Evolutionary conservation across 2,329 filamentous ascomycete genomes (phyloP).

Genomic region (Paradendryphiella salina): DNA sequence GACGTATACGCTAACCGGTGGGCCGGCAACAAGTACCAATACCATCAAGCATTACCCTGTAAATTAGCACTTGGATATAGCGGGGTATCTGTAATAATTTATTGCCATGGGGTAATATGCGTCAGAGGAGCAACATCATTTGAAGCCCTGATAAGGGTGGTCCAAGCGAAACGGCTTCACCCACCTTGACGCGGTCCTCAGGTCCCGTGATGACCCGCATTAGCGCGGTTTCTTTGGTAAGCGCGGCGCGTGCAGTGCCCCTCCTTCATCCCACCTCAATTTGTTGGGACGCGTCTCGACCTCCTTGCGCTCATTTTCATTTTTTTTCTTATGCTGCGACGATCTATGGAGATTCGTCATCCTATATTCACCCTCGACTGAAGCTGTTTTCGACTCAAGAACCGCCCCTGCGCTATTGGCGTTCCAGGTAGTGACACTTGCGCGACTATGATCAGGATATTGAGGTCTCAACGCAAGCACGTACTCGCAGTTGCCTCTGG

Average conservation of each 20-base stretch:
- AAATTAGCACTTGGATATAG: background rate
- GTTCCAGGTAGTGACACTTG: background rate
- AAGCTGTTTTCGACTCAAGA: background rate
- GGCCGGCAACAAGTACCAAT: background rate
- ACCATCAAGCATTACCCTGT: background rate
- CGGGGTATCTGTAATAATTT: too few species aligned
- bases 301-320: background rate
- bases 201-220: slow-evolving; percentile 34
- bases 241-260: slow-evolving; percentile 14
- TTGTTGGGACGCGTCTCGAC: background rate
- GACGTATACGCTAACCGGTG: slow-evolving; percentile 7
- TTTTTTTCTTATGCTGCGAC: background rate
- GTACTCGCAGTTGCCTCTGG: background rate
- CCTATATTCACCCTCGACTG: too few species aligned
- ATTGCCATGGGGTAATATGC: too few species aligned
- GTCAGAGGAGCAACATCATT: background rate
- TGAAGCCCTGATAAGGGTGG: background rate
- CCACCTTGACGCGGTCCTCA: background rate
- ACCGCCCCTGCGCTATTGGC: background rate
- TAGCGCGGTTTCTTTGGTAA: slow-evolving; percentile 25
- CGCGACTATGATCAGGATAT: slow-evolving; percentile 9
- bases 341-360: background rate
- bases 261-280: background rate
- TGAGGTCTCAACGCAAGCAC: slow-evolving; percentile 1
- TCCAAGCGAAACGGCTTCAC: background rate